Conservation (phyloP, 805 yeast species). For the Wickerhamiella parazyma region DNA sequence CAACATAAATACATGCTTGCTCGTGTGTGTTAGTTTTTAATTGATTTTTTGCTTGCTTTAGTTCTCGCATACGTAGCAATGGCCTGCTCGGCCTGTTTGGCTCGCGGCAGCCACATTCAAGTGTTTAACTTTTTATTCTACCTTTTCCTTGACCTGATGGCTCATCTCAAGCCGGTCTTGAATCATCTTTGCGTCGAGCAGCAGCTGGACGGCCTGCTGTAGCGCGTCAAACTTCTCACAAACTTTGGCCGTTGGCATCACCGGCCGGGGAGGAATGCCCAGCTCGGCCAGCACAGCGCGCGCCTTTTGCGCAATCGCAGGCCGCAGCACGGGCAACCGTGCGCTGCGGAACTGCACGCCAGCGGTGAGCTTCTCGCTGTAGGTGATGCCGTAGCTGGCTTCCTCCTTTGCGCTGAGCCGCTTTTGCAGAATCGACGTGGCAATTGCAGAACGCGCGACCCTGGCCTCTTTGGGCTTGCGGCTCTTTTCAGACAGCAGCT, state of each 20-base stretch:
- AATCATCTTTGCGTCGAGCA: constrained; percentile 75
- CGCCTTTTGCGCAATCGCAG: constrained; percentile 54
- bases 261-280: constrained; percentile 67
- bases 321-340: constrained; percentile 64
- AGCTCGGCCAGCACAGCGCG: constrained; percentile 57
- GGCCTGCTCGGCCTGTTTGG: no score
- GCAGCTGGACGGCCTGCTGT: constrained; percentile 49
- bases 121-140: no score
- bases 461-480: constrained; percentile 17
- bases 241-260: constrained; percentile 73
- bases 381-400: constrained; percentile 67
- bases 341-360: constrained; percentile 77
- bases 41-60: no score
- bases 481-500: constrained; percentile 57
- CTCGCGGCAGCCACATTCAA: no score
- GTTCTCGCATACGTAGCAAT: no score
- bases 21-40: no score
- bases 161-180: constrained; percentile 82
- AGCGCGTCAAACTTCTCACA: constrained; percentile 65
- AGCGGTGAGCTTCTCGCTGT: constrained; percentile 44
- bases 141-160: constrained; percentile 29
- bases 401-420: constrained; percentile 64
- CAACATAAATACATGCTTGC: no score
- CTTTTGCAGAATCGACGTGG: constrained; percentile 29
- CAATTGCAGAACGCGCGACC: constrained; percentile 19